Evolutionary conservation across 2,329 filamentous ascomycete species (phyloP).

Genomic region (Ophiosphaerella narmari): DNA sequence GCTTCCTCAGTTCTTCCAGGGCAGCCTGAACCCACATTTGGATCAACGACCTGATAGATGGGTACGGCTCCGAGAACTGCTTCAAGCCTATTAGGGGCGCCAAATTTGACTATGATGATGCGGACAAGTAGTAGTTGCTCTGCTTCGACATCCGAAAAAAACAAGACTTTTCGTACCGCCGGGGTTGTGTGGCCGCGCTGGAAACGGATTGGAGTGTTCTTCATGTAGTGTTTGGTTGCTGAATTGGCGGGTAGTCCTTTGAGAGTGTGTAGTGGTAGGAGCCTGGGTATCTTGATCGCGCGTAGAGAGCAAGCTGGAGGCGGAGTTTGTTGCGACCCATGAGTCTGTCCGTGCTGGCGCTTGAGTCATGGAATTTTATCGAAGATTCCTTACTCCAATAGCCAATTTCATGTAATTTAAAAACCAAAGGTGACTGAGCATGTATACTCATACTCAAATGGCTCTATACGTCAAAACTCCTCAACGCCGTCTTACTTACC

Average conservation of each 20-base stretch:
- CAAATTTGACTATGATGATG: slow-evolving; percentile 9
- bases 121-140: slow-evolving; percentile 6
- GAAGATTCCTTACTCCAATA: too few species aligned
- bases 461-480: too few species aligned
- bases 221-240: slow-evolving; percentile 5
- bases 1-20: not conserved
- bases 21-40: slow-evolving; percentile 3
- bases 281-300: slow-evolving; percentile 22
- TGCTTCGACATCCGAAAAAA: slow-evolving; percentile 3
- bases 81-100: not conserved
- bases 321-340: slow-evolving; percentile 19
- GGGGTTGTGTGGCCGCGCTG: not conserved
- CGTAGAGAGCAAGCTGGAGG: slow-evolving; percentile 26
- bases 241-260: not conserved
- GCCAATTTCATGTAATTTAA: too few species aligned
- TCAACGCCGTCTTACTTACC: too few species aligned
- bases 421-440: too few species aligned
- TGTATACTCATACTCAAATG: too few species aligned
- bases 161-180: slow-evolving; percentile 6
- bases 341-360: too few species aligned
- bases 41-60: slow-evolving; percentile 5
- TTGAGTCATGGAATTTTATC: too few species aligned
- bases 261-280: slow-evolving; percentile 25
- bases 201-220: slow-evolving; percentile 5
- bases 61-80: slow-evolving; percentile 1